Base-by-base conservation (phyloP, 441 rosid species). In the Adansonia rubrostipa region DNA sequence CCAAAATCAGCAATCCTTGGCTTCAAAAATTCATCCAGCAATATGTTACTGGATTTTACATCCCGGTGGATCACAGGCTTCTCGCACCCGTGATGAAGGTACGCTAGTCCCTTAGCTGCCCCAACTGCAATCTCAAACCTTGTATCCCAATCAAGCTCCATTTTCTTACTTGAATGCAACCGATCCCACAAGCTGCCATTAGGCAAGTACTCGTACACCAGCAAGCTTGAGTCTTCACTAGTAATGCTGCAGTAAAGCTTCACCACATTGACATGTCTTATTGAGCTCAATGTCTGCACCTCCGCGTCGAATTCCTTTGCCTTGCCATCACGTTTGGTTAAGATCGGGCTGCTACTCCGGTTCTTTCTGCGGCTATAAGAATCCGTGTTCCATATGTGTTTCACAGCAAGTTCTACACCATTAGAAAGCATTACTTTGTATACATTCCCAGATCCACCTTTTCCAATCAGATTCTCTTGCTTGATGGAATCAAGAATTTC, bases 1-100 rank as follows among this genome's bases (percentile, higher is more conserved):
- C 99, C 99, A 10, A 96, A 96, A 92, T 96, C 97, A 3, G 97
- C 98, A 74, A 96, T 94, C 75, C 94, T 87, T 60, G 99, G 99
- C 89, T 96, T 96, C 77, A 92, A 86, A 53, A 87, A 87, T 88
- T 94, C 97, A 74, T 96, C 99, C 78, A 94, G 78, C 78, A 96
- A 82, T 57, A 93, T 96, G 85, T 96, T 96, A 78, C 98, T 91
- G 0, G 98, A 93, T 79, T 93, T 96, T 51, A 94, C 97, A 82
- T 96, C 99, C 17, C 97, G 83, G 81, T 96, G 99, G 84, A 96
- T 88, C 51, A 96, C 87, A 0, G 97, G 99, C 81, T 83, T 82
- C 45, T 86, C 90, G 24, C 90, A 93, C 9, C 99, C 98, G 54
- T 96, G 98, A 80, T 96, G 99, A 76, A 96, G 86, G 67, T 96